Percentiles rank a stretch among this genome's conserved stretches.
Evolutionary conservation across 352 stramenopile species (phyloP).

Genomic region (Pythium biforme): DNA sequence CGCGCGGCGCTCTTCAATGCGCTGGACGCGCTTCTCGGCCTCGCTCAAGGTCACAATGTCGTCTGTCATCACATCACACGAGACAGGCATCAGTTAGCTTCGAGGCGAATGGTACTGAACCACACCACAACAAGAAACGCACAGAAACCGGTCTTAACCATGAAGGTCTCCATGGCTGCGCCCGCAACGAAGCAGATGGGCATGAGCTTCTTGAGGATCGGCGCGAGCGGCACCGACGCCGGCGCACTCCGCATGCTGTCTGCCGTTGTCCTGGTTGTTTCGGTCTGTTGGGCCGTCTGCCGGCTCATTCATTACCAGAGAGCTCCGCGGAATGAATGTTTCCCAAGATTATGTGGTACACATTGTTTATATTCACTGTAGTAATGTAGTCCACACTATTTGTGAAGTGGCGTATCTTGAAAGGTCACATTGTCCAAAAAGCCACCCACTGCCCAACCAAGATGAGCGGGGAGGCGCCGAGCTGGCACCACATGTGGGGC

Average conservation of each 20-base stretch:
- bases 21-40: slow-evolving; percentile 66
- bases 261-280: too few species aligned
- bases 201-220: slow-evolving; percentile 82
- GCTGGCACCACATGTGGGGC: slow-evolving; percentile 88
- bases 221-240: slow-evolving; percentile 45
- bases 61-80: slow-evolving; percentile 39
- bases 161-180: slow-evolving; percentile 84
- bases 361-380: background rate
- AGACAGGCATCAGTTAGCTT: too few species aligned
- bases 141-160: slow-evolving; percentile 91
- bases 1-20: slow-evolving; percentile 49
- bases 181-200: slow-evolving; percentile 84
- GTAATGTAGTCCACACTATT: slow-evolving; percentile 1
- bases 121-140: slow-evolving; percentile 16
- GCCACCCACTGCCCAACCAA: too few species aligned
- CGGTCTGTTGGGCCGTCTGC: too few species aligned
- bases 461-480: slow-evolving; percentile 69
- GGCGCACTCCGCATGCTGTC: slow-evolving; percentile 6
- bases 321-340: background rate
- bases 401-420: slow-evolving; percentile 6
- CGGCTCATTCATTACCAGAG: too few species aligned
- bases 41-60: slow-evolving; percentile 81
- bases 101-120: too few species aligned
- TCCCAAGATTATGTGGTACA: background rate
- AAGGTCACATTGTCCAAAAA: slow-evolving; percentile 10